Conservation (phyloP, 148 eudicot genomes). For the Suaeda aralocaspica region DNA sequence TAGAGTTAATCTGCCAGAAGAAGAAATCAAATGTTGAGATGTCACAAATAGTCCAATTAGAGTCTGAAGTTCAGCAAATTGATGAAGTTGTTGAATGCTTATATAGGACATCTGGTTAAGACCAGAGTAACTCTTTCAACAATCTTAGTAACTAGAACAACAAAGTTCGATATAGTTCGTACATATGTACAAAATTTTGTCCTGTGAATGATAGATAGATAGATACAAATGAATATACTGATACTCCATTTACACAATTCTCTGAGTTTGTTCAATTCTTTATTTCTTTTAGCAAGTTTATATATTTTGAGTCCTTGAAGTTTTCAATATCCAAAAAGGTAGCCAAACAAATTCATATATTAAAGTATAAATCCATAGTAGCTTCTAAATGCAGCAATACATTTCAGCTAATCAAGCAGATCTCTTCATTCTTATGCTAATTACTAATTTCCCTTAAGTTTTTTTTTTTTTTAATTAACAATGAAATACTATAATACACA, state of each 20-base stretch:
- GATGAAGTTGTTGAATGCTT: slow-evolving; percentile 40
- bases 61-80: slow-evolving; percentile 28
- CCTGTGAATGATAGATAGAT: background rate
- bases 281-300: no score
- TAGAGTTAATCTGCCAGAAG: slow-evolving; percentile 11
- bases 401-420: no score
- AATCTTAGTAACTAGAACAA: slow-evolving; percentile 35
- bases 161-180: background rate
- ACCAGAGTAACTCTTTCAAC: slow-evolving; percentile 46
- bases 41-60: slow-evolving; percentile 21
- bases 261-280: background rate
- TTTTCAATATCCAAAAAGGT: no score
- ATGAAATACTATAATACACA: no score
- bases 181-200: background rate
- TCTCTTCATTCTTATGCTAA: no score
- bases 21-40: slow-evolving; percentile 1
- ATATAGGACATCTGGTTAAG: slow-evolving; percentile 40
- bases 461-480: no score
- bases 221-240: no score
- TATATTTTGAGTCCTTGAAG: no score
- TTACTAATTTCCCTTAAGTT: no score
- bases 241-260: background rate
- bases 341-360: no score
- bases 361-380: no score
- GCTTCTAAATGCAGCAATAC: no score